Evolutionary conservation across 768 basidiomycete species (phyloP), one percentile per base, ranked within the genome.

Genomic region (Royoungia palumana): DNA sequence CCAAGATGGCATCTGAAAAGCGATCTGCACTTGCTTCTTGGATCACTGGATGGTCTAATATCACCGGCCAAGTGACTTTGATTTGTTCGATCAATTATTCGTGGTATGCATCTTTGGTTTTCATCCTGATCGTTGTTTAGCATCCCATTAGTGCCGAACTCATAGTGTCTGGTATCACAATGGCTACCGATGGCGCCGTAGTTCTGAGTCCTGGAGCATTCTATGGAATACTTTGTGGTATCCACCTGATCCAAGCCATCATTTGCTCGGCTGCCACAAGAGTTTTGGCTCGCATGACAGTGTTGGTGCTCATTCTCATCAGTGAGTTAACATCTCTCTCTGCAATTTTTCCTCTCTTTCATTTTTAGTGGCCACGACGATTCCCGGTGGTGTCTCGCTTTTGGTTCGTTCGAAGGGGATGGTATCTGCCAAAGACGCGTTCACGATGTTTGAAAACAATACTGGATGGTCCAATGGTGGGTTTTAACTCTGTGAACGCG

Each of bases 31-130:
- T 64, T 50, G 58, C 58, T 30, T 62, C 57, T 32, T 64, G 62
- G 61, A 58, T 63, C 37, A 64, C 62, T 6, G 63, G 62, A 40
- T 65, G 63, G 63, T 60, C 60, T n/a, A 63, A 63, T 21, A 45
- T 64, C 13, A 58, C 58, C 1, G 55, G 64, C 11, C 61, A 65
- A 37, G 51, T 61, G n/a, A 55, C 63, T 27, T 42, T 63, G 19
- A 55, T 63, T 19, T 65, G 56, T 14, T 66, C 61, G 3, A 58
- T 61, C 16, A 45, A 58, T 11, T 61, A 46, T 46, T 35, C 51
- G 10, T 64, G 61, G 63, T 62, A 14, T 6, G 28, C 49, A 24
- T 32, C 32, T 32, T 21, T 12, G 10, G 12, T 7, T 28, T 28
- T 1, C 6, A 6, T 21, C 10, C 39, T 14, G 34, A n/a, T 19